Percentiles rank a stretch among this genome's conserved stretches.
Evolutionary conservation across 371 early-diverging fungal species (phyloP).

Genomic region (Mucor circinelloides): DNA sequence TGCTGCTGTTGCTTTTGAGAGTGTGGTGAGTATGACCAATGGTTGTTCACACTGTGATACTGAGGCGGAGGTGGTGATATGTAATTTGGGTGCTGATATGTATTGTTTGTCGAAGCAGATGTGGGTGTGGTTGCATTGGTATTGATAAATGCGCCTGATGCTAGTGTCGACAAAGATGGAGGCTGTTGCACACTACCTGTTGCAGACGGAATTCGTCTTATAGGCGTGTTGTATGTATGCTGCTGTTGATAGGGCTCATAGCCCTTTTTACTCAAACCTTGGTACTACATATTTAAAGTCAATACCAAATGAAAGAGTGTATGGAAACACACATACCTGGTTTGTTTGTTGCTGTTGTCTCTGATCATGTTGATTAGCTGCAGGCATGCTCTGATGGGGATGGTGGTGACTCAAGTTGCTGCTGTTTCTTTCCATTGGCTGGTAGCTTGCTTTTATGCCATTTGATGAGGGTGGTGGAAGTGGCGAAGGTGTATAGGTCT

Average conservation of each 20-base stretch:
- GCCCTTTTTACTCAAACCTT: neutral
- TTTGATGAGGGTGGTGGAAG: neutral
- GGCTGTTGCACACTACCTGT: neutral
- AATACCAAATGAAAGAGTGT: neutral
- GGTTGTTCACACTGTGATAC: neutral
- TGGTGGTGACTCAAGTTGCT: neutral
- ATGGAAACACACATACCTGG: neutral
- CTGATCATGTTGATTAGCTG: neutral
- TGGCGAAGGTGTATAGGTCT: neutral
- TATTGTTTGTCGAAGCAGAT: neutral
- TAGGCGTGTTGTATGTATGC: neutral
- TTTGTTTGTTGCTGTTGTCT: neutral
- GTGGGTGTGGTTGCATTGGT: neutral
- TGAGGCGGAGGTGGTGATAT: neutral
- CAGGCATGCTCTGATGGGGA: neutral
- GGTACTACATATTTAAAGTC: neutral
- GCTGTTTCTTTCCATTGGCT: neutral
- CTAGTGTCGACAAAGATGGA: neutral
- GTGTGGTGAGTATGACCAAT: neutral
- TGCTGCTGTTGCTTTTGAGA: neutral
- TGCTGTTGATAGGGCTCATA: neutral
- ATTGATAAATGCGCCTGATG: neutral
- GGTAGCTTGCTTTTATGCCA: neutral
- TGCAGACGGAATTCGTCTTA: neutral
- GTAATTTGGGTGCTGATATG: neutral